These are phyloP conservation scores for Musa troglodytarum DNA, from an alignment of 176 grass and related monocot genomes.

Conservation along the genomic window DNA sequence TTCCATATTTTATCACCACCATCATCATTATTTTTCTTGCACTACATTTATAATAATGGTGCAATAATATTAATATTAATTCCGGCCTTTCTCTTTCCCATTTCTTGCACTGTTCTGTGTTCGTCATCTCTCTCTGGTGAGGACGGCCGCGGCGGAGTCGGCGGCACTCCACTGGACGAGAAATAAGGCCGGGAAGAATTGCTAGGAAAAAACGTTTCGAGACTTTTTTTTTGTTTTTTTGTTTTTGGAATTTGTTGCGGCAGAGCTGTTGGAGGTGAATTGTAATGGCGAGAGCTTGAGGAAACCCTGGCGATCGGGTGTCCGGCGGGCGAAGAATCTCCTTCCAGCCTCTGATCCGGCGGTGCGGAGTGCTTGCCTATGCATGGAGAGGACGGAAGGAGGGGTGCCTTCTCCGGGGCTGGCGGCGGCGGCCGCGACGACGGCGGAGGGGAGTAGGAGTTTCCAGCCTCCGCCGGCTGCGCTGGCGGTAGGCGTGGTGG, in stretches of 20 bases:
- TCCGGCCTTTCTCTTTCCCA: not conserved
- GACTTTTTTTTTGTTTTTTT: no score
- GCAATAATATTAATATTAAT: not conserved
- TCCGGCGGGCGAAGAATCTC: no score
- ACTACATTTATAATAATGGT: no score
- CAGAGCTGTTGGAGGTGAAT: no score
- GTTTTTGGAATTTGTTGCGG: no score
- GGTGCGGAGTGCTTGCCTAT: not conserved
- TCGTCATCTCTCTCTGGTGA: conserved; percentile 22
- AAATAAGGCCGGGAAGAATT: no score
- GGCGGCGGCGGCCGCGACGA: not conserved
- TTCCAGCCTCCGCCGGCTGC: not conserved
- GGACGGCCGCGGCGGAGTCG: conserved; percentile 16
- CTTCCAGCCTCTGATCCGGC: not conserved
- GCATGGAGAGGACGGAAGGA: conserved; percentile 23
- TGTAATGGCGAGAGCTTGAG: no score
- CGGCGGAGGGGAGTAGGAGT: not conserved
- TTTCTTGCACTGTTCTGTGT: not conserved
- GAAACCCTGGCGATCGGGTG: no score
- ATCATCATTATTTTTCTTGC: no score
- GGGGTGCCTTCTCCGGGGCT: conserved; percentile 15
- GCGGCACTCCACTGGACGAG: not conserved
- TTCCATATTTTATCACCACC: no score
- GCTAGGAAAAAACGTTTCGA: no score
- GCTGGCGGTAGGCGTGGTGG: not conserved